Evolutionary conservation across 1,139 yeast species (phyloP).

Genomic region (Oligophagozyma castellii): DNA sequence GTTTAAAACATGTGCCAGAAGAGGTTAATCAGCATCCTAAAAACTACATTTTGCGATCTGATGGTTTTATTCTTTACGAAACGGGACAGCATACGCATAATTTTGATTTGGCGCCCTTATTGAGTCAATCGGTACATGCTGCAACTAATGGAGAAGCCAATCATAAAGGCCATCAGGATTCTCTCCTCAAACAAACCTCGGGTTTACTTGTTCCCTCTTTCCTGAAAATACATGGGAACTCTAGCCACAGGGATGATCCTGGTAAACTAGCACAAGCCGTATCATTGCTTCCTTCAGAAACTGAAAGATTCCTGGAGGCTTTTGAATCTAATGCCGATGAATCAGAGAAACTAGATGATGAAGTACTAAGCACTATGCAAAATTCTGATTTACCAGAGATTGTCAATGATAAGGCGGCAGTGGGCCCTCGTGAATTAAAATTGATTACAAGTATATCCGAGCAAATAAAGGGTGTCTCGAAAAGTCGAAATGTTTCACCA

Average conservation of each 20-base stretch:
- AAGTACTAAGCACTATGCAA: constrained; percentile 22
- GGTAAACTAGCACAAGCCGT: constrained; percentile 11
- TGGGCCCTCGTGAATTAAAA: constrained; percentile 38
- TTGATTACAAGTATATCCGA: constrained; percentile 35
- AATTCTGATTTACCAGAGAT: constrained; percentile 21
- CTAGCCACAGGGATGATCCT: neutral
- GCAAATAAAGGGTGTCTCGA: constrained; percentile 18
- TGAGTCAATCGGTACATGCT: too few relatives aligned
- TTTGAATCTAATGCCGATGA: constrained; percentile 7
- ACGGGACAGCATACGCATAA: constrained; percentile 10
- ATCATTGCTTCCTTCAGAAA: constrained; percentile 16
- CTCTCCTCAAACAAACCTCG: constrained; percentile 9
- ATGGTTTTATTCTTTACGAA: constrained; percentile 8
- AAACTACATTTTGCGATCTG: constrained; percentile 5
- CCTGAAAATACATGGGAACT: constrained; percentile 11
- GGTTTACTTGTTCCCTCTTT: constrained; percentile 12
- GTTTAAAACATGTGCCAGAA: constrained; percentile 1
- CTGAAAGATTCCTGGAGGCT: constrained; percentile 7
- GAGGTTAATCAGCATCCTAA: neutral
- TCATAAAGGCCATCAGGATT: constrained; percentile 5
- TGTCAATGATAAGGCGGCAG: constrained; percentile 32
- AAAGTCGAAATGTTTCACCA: constrained; percentile 13
- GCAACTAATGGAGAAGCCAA: too few relatives aligned
- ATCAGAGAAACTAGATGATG: constrained; percentile 8
- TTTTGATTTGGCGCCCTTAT: constrained; percentile 6